Base-by-base conservation (phyloP, 2,329 filamentous ascomycete species). In the Bisporella sp. region DNA sequence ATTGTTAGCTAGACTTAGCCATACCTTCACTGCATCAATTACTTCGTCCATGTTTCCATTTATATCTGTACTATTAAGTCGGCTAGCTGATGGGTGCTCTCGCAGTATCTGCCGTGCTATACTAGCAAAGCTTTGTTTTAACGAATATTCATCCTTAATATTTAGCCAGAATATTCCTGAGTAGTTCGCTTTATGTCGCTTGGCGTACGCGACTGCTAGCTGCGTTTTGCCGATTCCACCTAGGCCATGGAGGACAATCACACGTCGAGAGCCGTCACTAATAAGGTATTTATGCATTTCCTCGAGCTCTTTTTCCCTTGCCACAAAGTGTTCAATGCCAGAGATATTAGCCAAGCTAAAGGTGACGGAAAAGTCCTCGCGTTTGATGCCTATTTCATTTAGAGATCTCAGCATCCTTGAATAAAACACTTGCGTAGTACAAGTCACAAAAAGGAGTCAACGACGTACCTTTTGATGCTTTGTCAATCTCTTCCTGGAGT, bases 1-100 rank as follows among this genome's bases (percentile, higher is more conserved):
- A 47, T 73, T 74, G 4, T 54, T 41, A 13, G 46, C 55, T 2
- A 63, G 46, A 41, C 62, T 56, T 5, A 75, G 58, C 71, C 68
- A 39, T 11, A 13, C 35, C 13, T 39, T 39, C 9, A 39, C 35
- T 39, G 35, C 35, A 39, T 39, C 13, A 3, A 39, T 13, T 13
- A 39, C 35, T 39, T 11, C 9, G 13, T 39, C 35, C 9, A 39
- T 9, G 35, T 39, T 39, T 39, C 35, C 3, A 11, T 39, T 13
- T 13, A 39, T 11, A 13, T 39, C 35, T 13, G 13, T 73, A 5
- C 43, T 39, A 3, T 3, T 13, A 39, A 39, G 35, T 13, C 9
- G 9, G 35, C 35, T 39, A 39, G 9, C 13, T 9, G 35, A 39
- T 9, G 35, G 35, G 13, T 39, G 35, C 9, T 39, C 9, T 13